Percentiles rank a stretch among this genome's conserved stretches.
phyloP scores from a whole-genome alignment of 495 filamentous ascomycete species.

The Immersiella caudata region DNA sequence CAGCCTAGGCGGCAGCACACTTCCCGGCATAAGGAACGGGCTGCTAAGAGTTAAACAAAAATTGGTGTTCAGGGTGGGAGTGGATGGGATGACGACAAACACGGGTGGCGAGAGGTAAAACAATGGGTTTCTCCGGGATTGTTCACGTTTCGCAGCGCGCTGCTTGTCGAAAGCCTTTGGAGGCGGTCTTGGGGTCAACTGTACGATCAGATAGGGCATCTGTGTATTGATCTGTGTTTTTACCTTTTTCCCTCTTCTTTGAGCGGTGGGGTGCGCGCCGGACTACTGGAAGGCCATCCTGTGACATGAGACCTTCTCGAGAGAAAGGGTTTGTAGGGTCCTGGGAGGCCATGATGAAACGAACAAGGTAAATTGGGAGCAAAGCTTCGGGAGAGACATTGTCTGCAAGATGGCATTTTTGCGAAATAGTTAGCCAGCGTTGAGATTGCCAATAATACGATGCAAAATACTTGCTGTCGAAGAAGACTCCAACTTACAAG shows the following conservation, averaged over 20 bases:
- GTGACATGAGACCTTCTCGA: too few relatives aligned
- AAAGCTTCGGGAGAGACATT: not conserved
- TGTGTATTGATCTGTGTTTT: not conserved
- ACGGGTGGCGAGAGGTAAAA: not conserved
- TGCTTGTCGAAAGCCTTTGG: too few relatives aligned
- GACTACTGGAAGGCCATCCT: too few relatives aligned
- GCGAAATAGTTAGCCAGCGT: too few relatives aligned
- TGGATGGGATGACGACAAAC: not conserved
- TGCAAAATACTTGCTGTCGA: too few relatives aligned
- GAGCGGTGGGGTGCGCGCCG: not conserved
- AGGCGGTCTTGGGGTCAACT: not conserved
- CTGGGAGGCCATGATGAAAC: not conserved
- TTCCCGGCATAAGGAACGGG: not conserved
- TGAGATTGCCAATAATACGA: too few relatives aligned
- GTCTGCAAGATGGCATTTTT: too few relatives aligned
- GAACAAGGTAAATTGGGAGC: not conserved
- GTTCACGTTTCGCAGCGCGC: too few relatives aligned
- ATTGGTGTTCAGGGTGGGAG: not conserved
- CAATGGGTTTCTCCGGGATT: not conserved
- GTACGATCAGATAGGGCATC: not conserved
- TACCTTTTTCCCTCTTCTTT: not conserved
- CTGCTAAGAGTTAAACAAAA: not conserved
- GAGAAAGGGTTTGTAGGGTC: not conserved
- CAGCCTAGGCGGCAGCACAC: conserved; percentile 14
- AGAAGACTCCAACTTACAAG: too few relatives aligned